Base-by-base conservation (phyloP, 2,329 filamentous ascomycete species). In the Colletotrichum sp. region DNA sequence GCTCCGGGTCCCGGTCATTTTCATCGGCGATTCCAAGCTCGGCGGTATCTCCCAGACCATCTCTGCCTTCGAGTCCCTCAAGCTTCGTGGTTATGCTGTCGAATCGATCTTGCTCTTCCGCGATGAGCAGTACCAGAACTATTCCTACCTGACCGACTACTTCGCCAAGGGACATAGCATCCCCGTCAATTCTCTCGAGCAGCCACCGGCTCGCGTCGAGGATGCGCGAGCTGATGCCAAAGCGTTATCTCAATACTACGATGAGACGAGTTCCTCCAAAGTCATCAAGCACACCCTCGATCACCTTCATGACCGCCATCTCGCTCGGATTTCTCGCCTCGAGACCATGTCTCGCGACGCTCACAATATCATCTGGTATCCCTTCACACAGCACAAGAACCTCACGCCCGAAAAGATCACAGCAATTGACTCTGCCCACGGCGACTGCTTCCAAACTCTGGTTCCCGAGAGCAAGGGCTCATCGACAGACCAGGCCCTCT, bases 31-130 rank as follows among this genome's bases (percentile, higher is more conserved):
- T 82, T 89, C 92, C 32, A 91, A 92, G 26, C 89, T 97, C 0
- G 95, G 95, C 0, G 95, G 95, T 1, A 97, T 98, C 72, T 95
- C 93, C 0, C 90, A 93, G 8, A 95, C 95, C 0, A 94, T 98
- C 59, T 93, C 94, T 0, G 94, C 95, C 0, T 96, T 92, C 78
- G 95, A 98, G 84, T 95, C 94, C 2, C 87, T 98, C 2, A 88
- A 90, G 64, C 85, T 96, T n/a, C 90, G 95, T 22, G 95, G 95
- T 3, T 96, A 96, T 79, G 93, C 96, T 78, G 88, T 98, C 10
- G 91, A 93, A 75, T 89, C 90, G 0, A 89, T 97, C 0, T 82
- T 96, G 1, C 84, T 96, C 13, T 96, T 98, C 80, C 84, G 90
- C 15, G 90, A 95, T 57, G 85, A 88, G 0, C 86, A 88, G 44